These are phyloP conservation scores for Leonotis leonurus DNA, from an alignment of 257 asterid genomes.

Conservation along the genomic window DNA sequence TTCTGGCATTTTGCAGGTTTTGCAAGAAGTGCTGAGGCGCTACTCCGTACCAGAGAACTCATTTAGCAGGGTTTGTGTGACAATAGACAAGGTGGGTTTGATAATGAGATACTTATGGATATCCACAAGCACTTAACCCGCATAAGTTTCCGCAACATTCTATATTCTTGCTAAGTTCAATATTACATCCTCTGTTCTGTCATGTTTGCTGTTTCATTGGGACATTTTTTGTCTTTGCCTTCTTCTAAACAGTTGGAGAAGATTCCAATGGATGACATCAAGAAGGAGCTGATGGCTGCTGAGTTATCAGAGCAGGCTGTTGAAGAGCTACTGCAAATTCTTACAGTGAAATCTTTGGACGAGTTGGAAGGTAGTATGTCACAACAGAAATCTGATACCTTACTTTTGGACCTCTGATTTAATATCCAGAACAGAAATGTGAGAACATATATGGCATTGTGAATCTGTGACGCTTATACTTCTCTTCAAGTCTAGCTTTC, in stretches of 20 bases:
- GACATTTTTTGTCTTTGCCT: not conserved
- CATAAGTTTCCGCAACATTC: not conserved
- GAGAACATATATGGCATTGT: too few species aligned
- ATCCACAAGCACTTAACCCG: not conserved
- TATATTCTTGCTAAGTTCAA: not conserved
- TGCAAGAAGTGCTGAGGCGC: conserved; percentile 83
- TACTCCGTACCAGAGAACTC: conserved; percentile 67
- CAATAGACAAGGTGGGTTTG: conserved; percentile 80
- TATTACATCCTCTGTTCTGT: conserved; percentile 3
- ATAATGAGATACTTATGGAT: conserved; percentile 7
- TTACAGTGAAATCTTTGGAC: conserved; percentile 69
- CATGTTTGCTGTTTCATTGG: not conserved
- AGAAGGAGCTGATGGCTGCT: conserved; percentile 69
- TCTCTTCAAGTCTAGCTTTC: too few species aligned
- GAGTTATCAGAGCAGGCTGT: conserved; percentile 79
- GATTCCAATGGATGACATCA: conserved; percentile 83
- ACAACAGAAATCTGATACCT: too few species aligned
- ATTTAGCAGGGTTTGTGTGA: conserved; percentile 83
- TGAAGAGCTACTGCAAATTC: conserved; percentile 78
- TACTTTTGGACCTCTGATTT: too few species aligned
- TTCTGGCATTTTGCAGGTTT: conserved; percentile 49
- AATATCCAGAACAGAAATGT: not conserved
- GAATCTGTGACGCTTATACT: too few species aligned
- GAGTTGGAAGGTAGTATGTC: conserved; percentile 66
- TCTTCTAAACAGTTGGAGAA: conserved; percentile 63